A percentile compares a stretch with the other conserved stretches of the same genome.
Evolutionary conservation across 768 basidiomycete species (phyloP).

Genomic region (Kwoniella shandongensis): DNA sequence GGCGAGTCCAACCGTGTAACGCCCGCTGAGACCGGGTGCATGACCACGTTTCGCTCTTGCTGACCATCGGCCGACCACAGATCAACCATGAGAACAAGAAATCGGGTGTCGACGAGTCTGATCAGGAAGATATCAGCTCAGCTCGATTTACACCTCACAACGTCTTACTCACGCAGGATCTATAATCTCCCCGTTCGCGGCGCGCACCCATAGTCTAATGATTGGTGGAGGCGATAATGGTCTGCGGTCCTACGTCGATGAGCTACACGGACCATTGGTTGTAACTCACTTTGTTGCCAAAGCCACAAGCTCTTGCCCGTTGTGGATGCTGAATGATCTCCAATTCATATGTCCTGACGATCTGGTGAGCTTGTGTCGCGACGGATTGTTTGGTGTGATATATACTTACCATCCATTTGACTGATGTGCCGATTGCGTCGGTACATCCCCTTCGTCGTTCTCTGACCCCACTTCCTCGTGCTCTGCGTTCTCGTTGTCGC

Average conservation of each 20-base stretch:
- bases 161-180: constrained; percentile 25
- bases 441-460: neutral
- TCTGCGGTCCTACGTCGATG: constrained; percentile 70
- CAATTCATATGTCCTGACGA: constrained; percentile 72
- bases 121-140: constrained; percentile 14
- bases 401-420: constrained; percentile 25
- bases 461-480: neutral
- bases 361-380: neutral
- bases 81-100: constrained; percentile 89
- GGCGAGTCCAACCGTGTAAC: constrained; percentile 20
- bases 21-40: constrained; percentile 69
- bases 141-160: neutral
- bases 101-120: constrained; percentile 81
- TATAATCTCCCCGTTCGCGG: constrained; percentile 25
- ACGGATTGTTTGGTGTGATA: no score
- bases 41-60: constrained; percentile 82
- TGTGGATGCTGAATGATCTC: constrained; percentile 84
- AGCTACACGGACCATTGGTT: neutral
- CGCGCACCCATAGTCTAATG: constrained; percentile 57
- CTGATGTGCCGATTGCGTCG: neutral
- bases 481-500: no score
- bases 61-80: constrained; percentile 81
- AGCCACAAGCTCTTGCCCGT: constrained; percentile 92
- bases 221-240: constrained; percentile 77
- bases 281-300: constrained; percentile 80